Evolutionary conservation across 1,139 yeast genomes (phyloP), one percentile per base, ranked within the genome.

Genomic region (Geotrichum siamense): DNA sequence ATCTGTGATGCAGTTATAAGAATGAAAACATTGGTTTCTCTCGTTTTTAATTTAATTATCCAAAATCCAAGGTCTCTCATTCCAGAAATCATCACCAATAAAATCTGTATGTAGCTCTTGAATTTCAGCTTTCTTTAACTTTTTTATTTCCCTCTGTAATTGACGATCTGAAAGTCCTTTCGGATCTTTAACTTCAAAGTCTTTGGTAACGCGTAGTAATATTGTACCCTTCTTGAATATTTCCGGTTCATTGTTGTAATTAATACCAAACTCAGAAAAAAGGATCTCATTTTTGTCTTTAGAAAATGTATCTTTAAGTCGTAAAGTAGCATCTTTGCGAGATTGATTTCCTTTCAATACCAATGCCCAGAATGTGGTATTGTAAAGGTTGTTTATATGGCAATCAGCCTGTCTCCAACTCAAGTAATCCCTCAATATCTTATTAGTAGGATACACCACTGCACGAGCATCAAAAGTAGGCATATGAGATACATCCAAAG

Each of bases 381-480:
- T 91, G 68, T 89, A 93, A 50, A 93, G 65, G 60, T 91, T 91
- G 60, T 91, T 91, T 46, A 91, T 91, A 63, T 91, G 98, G 47
- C 98, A 91, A 60, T 91, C 99, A 1, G 82, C 98, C 60, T 86
- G 97, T 54, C 99, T 71, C 99, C 99, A 93, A 45, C 83, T 68
- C 51, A 93, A 75, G 59, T 93, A 93, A 60, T 91, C 97, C 44
- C 84, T 69, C 1, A 89, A 70, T 1, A 71, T 67, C 8, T 67
- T 57, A 22, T 67, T 54, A 45, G 74, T 76, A 0, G 99, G 99
- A 55, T 91, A 91, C 2, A 78, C 67, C 10, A 91, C 94, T 1
- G 94, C 94, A 38, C 99, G 68, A 0, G 94, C 87, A 63, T 91
- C 99, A 62, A 91, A 91, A 28, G 82, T 79, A 0, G 98, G 98